Base-by-base conservation (phyloP, 495 filamentous ascomycete genomes). In the Neurospora sp. region DNA sequence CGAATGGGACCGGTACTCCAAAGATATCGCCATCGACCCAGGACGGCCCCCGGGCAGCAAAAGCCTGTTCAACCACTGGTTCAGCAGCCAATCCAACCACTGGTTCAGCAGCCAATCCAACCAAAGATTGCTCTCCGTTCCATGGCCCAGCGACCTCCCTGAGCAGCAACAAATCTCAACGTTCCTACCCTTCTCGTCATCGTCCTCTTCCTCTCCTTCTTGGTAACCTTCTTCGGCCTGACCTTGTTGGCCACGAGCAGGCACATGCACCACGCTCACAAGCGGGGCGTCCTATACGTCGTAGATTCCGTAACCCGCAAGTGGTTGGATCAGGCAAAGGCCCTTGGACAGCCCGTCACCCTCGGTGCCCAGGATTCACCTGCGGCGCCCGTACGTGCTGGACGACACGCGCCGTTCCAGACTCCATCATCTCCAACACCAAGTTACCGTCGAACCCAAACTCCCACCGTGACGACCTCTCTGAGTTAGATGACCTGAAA, bases 11-110 rank as follows among this genome's bases (percentile, higher is more conserved):
- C 35, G 35, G 35, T 35, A 35, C 35, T 35, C 35, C 35, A 35
- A 35, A 35, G 35, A 35, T 6, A 35, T 35, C 35, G 6, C 35
- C 35, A 35, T 35, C 35, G 35, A 35, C 35, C 35, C 35, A 35
- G 35, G 31, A 5, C 35, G 0, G 69, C 78, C 8, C 70, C 72
- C 6, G 16, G 59, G 14, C 74, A 72, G 41, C 79, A 83, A 22
- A 84, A 81, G 41, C 83, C 76, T 72, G 70, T 77, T 10, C 81
- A 82, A 40, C 78, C 75, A 16, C 82, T 81, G 44, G 73, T 20
- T 35, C 71, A 74, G 53, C 73, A 70, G 27, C 12, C 42, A 3
- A 31, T 40, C 16, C 70, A 82, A 40, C 78, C 75, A 16, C 82
- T 81, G 42, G 73, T 20, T 35, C 71, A 74, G 53, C 73, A 70